Evolutionary conservation across 2,329 filamentous ascomycete species (phyloP).

Genomic region (Bipolaris bicolor): DNA sequence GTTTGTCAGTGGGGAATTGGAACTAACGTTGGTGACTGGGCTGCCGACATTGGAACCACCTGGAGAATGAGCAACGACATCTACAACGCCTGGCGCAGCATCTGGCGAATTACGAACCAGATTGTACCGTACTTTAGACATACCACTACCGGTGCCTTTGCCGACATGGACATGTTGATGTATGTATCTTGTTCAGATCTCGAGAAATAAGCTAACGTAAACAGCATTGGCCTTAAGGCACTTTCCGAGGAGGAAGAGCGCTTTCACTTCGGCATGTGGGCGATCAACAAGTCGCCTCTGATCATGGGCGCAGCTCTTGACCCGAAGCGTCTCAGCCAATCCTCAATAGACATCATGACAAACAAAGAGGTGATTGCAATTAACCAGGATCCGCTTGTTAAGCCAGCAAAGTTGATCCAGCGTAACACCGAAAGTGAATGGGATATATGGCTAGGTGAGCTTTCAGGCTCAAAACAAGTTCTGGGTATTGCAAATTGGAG

Average conservation of each 20-base stretch:
- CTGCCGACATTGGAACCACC: conserved; percentile 42
- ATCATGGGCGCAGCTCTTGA: conserved; percentile 53
- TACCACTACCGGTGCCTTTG: conserved; percentile 36
- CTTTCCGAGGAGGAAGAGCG: conserved; percentile 49
- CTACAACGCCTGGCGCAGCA: conserved; percentile 43
- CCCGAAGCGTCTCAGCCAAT: conserved; percentile 25
- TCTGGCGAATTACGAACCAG: conserved; percentile 45
- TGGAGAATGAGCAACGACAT: conserved; percentile 49
- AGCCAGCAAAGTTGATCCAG: conserved; percentile 58
- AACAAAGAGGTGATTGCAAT: conserved; percentile 64
- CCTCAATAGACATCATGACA: conserved; percentile 40
- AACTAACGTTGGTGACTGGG: conserved; percentile 42
- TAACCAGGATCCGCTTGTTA: conserved; percentile 62
- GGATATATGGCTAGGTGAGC: conserved; percentile 49
- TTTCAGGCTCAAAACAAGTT: conserved; percentile 44
- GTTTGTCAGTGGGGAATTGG: conserved; percentile 51
- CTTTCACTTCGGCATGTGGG: conserved; percentile 56
- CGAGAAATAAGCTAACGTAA: conserved; percentile 2
- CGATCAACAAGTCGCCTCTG: conserved; percentile 55
- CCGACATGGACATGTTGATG: conserved; percentile 55
- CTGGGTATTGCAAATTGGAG: conserved; percentile 49
- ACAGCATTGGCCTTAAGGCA: conserved; percentile 45
- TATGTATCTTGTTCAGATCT: conserved; percentile 7
- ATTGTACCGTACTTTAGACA: conserved; percentile 40
- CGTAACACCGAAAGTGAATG: conserved; percentile 48